Evolutionary conservation across 192 early-diverging fungal species (phyloP).

Genomic region (Coemansia sp.): DNA sequence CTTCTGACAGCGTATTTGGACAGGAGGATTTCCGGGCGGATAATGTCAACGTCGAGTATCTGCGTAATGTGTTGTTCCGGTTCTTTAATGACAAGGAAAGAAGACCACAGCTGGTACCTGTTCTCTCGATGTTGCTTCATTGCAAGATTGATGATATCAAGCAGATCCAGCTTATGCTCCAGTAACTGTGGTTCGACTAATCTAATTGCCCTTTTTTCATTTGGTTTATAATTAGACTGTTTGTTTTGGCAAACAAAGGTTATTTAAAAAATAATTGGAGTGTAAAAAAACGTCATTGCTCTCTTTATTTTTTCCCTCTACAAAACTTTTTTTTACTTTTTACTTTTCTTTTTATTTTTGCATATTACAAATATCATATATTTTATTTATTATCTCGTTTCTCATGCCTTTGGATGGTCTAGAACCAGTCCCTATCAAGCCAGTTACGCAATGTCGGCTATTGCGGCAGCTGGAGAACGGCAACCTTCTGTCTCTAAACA

Average conservation of each 20-base stretch:
- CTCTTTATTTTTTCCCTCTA: not conserved
- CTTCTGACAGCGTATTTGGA: conserved; percentile 13
- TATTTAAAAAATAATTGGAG: too few species aligned
- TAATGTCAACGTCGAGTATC: conserved; percentile 52
- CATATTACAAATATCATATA: too few species aligned
- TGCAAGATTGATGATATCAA: conserved; percentile 66
- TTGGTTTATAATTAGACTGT: not conserved
- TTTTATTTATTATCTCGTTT: not conserved
- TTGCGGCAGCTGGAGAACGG: conserved; percentile 4
- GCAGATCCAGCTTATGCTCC: conserved; percentile 46
- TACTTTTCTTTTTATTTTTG: not conserved
- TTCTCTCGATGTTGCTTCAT: conserved; percentile 63
- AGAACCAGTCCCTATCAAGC: conserved; percentile 9
- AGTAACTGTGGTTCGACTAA: conserved; percentile 3
- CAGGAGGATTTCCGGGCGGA: conserved; percentile 10
- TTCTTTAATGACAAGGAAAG: conserved; percentile 57
- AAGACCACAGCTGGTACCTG: conserved; percentile 65
- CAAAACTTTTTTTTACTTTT: not conserved
- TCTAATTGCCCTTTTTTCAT: not conserved
- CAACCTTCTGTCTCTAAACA: conserved; percentile 4
- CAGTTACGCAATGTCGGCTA: conserved; percentile 27
- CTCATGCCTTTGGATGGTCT: not conserved
- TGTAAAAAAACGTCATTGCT: too few species aligned
- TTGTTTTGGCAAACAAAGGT: too few species aligned
- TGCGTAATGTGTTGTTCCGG: conserved; percentile 54